Base-by-base conservation (phyloP, 1,284 basidiomycete species). In the Austroboletus niveus region DNA sequence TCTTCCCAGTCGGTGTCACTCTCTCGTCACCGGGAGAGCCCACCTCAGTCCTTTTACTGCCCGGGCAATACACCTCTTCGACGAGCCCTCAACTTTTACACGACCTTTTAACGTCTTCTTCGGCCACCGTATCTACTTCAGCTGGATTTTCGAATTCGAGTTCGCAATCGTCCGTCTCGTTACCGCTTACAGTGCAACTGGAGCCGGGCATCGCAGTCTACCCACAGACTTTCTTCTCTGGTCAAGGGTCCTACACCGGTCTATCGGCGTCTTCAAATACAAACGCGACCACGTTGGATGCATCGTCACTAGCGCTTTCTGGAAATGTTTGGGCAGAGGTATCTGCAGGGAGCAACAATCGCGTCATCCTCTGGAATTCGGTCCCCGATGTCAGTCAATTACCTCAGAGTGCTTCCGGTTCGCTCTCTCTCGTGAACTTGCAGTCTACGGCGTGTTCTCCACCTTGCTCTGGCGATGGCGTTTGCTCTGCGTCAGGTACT, bases 321-420 rank as follows among this genome's bases (percentile, higher is more conserved):
- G 75, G 78, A n/a, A 82, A 83, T 55, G 73, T 85, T 0, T 89
- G 85, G 85, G 79, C 77, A 14, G 79, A 82, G 2, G 68, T 91
- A n/a, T 75, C 75, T 4, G 66, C 80, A 3, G 76, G 76, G 17
- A 73, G 74, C 36, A 76, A 72, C 54, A 71, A 72, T 44, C 82
- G 85, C 24, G 61, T 88, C 29, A 74, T 90, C 24, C 64, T 91
- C 35, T 91, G 87, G 87, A 80, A 87, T 56, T 83, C 86, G n/a
- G 71, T 89, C 42, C 85, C 89, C n/a, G 88, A 90, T 59, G 62
- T 84, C 17, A 70, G 80, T 8, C 86, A 89, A 66, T 75, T 91
- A 15, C 82, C 85, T 4, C 63, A 71, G 27, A 59, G 66, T 5
- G 69, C 71, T 29, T 68, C 73, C 10, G 74, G 71, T 44, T 72